phyloP scores from a whole-genome alignment of 176 grass and related monocot species.

The Lolium perenne region DNA sequence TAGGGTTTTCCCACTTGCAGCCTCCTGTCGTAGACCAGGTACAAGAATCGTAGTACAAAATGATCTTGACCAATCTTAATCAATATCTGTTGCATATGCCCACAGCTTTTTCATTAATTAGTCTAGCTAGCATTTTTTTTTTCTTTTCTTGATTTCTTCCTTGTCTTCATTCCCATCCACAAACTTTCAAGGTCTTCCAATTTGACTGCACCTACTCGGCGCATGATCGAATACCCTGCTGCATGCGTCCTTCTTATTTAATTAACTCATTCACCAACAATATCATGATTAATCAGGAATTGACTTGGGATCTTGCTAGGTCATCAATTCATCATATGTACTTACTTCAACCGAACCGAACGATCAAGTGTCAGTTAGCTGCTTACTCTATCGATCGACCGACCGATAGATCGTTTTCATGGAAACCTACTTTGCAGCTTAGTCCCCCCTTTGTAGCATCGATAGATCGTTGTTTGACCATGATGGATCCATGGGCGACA shows the following conservation, averaged over 20 bases:
- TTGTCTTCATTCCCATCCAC: slow-evolving; percentile 28
- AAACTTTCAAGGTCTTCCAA: neutral
- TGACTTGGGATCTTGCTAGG: slow-evolving; percentile 23
- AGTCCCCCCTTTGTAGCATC: slow-evolving; percentile 8
- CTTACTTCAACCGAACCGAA: neutral
- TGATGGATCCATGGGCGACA: slow-evolving; percentile 21
- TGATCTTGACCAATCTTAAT: slow-evolving; percentile 30
- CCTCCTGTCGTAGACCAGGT: slow-evolving; percentile 25
- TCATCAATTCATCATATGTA: neutral
- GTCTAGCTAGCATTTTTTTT: neutral
- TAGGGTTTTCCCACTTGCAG: slow-evolving; percentile 59
- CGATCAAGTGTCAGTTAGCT: slow-evolving; percentile 1
- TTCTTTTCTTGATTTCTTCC: slow-evolving; percentile 34
- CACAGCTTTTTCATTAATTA: slow-evolving; percentile 26
- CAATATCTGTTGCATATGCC: neutral
- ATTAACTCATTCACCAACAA: neutral
- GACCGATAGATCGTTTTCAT: slow-evolving; percentile 32
- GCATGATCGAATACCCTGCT: neutral
- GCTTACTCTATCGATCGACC: neutral
- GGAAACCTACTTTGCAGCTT: slow-evolving; percentile 37
- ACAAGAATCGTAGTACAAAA: slow-evolving; percentile 31
- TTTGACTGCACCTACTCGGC: slow-evolving; percentile 45
- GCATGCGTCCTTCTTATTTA: slow-evolving; percentile 34
- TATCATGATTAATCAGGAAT: slow-evolving; percentile 16
- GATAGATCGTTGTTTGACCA: neutral